phyloP scores from a whole-genome alignment of 106 monocot species.

The Allium sativum region DNA sequence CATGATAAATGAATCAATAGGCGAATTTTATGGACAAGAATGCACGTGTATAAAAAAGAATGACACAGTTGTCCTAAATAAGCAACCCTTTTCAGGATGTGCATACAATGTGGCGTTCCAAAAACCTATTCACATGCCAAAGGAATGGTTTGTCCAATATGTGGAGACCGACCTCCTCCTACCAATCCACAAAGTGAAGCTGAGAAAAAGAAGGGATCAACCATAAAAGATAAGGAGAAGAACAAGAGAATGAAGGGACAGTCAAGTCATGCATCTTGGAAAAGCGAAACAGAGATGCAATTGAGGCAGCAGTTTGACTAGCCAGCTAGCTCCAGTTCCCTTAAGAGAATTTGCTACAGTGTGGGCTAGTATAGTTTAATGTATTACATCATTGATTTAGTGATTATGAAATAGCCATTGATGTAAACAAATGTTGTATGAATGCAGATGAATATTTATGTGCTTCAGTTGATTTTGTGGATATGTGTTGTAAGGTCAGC shows the following conservation, averaged over 20 bases:
- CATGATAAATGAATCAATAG: too few relatives aligned
- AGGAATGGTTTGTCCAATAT: constrained; percentile 80
- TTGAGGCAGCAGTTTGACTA: constrained; percentile 87
- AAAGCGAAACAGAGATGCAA: constrained; percentile 96
- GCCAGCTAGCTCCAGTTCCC: neutral
- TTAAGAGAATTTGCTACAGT: neutral
- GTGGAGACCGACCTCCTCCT: constrained; percentile 70
- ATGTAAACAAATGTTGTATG: too few relatives aligned
- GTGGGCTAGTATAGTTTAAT: neutral
- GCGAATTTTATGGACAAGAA: too few relatives aligned
- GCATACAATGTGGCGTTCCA: constrained; percentile 78
- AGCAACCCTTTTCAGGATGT: constrained; percentile 41
- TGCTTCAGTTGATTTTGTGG: too few relatives aligned
- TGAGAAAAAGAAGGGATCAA: constrained; percentile 78
- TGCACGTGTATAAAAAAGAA: too few relatives aligned
- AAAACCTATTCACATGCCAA: constrained; percentile 72
- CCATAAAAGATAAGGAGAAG: constrained; percentile 92
- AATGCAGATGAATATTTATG: too few relatives aligned
- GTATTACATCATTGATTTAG: too few relatives aligned
- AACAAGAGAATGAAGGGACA: constrained; percentile 95
- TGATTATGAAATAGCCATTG: too few relatives aligned
- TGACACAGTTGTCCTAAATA: too few relatives aligned
- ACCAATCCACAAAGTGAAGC: constrained; percentile 27
- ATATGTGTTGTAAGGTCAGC: too few relatives aligned
- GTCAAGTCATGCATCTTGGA: constrained; percentile 84